Base-by-base conservation (phyloP, 768 basidiomycete genomes). In the Suillus spraguei region DNA sequence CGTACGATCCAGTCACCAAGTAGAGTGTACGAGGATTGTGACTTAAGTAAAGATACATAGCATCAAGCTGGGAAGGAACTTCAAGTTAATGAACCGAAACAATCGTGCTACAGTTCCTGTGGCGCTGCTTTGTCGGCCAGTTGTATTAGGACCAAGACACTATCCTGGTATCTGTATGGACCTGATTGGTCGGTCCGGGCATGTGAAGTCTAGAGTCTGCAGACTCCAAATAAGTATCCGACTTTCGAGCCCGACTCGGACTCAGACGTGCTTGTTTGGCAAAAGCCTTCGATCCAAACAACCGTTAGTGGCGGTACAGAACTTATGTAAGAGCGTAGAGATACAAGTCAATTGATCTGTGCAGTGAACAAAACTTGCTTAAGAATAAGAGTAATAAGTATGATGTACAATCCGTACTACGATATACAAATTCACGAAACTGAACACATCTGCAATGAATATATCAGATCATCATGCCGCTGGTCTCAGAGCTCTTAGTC, bases 401-500 rank as follows among this genome's bases (percentile, higher is more conserved):
- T 58, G 56, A 41, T 41, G 56, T 58, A 41, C 28, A 56, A 56
- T 39, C 38, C 24, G 16, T 56, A 39, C 24, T 39, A 28, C 24
- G 17, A 41, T 41, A 41, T 41, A 58, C 24, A 28, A 58, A 58
- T 41, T 16, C 39, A 53, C 20, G 22, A 39, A 38, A 38, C 7
- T 10, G 36, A 39, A 56, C 22, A 22, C 55, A 38, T 24, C 22
- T 28, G 53, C 32, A 59, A 35, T 35, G 32, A 60, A 22, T 35
- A 35, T 22, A 24, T 35, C 22, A 60, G 2, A 59, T 58, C 22
- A 60, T 73, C 77, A 92, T 67, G 85, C 83, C 4, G 90, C 88
- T 13, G 95, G 94, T 67, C 95, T 81, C 67, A 99, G 79, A 1
- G 97, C 96, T 65, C 97, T 83, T 72, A 98, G 76, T 68, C 97